These are phyloP conservation scores for Helichrysum umbraculigerum DNA, from an alignment of 129 eudicot genomes.

Conservation along the genomic window DNA sequence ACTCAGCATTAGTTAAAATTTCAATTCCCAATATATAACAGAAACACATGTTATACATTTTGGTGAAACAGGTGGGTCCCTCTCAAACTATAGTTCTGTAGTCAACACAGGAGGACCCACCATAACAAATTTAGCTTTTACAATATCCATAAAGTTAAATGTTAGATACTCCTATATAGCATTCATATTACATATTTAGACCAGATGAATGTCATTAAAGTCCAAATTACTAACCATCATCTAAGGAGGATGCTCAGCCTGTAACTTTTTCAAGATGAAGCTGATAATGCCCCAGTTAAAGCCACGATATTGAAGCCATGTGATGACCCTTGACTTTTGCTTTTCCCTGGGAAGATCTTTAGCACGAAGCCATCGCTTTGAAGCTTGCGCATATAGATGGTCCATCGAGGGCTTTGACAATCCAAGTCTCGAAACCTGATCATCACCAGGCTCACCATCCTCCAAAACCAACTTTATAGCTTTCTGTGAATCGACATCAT, in stretches of 20 bases:
- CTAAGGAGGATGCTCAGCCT: slow-evolving; percentile 54
- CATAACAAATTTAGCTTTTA: background rate
- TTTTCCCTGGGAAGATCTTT: slow-evolving; percentile 50
- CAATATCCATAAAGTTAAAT: background rate
- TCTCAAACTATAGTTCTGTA: slow-evolving; percentile 20
- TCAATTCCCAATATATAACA: slow-evolving; percentile 23
- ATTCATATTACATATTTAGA: background rate
- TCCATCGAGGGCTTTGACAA: slow-evolving; percentile 70
- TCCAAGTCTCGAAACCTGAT: slow-evolving; percentile 45
- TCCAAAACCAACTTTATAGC: slow-evolving; percentile 77
- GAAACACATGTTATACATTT: slow-evolving; percentile 19
- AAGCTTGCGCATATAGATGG: slow-evolving; percentile 68
- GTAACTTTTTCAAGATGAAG: slow-evolving; percentile 63
- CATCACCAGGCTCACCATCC: slow-evolving; percentile 49
- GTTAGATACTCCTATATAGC: background rate
- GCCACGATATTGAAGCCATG: slow-evolving; percentile 97
- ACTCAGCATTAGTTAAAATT: slow-evolving; percentile 6
- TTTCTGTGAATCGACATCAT: slow-evolving; percentile 61
- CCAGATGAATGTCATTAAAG: background rate
- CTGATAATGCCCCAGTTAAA: slow-evolving; percentile 62
- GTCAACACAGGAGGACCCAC: slow-evolving; percentile 17
- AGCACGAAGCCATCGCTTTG: slow-evolving; percentile 76
- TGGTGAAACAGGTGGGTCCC: slow-evolving; percentile 7
- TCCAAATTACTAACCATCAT: slow-evolving; percentile 2
- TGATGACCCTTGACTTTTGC: slow-evolving; percentile 62